Conservation (phyloP, 345 rosid genomes). For the Cardiospermum halicacabum region DNA sequence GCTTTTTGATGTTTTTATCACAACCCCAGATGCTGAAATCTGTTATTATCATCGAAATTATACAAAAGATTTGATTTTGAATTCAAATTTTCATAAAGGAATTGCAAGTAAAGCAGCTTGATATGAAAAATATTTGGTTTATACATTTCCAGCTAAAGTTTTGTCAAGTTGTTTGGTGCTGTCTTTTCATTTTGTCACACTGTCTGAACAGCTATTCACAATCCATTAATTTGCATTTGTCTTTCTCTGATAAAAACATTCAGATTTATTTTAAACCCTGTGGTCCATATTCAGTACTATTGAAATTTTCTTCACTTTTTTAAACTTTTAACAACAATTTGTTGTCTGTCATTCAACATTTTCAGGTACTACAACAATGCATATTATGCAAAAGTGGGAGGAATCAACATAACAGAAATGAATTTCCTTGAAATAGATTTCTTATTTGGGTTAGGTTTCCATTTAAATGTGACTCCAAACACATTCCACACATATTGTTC, state of each 20-base stretch:
- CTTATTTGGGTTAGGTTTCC: slow-evolving; percentile 74
- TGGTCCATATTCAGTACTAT: no score
- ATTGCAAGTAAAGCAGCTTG: background rate
- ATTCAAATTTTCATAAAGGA: background rate
- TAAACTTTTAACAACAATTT: background rate
- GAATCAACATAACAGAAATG: slow-evolving; percentile 82
- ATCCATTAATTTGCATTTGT: background rate
- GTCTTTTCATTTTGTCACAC: slow-evolving; percentile 8
- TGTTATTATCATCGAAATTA: background rate
- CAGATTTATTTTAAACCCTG: background rate
- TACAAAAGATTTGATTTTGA: background rate
- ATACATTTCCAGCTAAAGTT: slow-evolving; percentile 1
- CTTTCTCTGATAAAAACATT: background rate
- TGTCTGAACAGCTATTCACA: background rate
- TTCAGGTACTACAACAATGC: slow-evolving; percentile 82
- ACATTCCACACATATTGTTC: slow-evolving; percentile 65
- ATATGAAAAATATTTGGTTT: background rate
- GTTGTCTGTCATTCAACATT: background rate
- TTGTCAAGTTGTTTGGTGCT: slow-evolving; percentile 3
- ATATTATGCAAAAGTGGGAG: slow-evolving; percentile 89
- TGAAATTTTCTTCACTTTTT: background rate
- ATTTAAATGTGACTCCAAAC: slow-evolving; percentile 72
- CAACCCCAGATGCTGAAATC: background rate
- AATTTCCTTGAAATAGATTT: slow-evolving; percentile 83
- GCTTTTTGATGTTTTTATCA: background rate